phyloP scores from a whole-genome alignment of 495 filamentous ascomycete species.

The Talaromyces proteolyticus region DNA sequence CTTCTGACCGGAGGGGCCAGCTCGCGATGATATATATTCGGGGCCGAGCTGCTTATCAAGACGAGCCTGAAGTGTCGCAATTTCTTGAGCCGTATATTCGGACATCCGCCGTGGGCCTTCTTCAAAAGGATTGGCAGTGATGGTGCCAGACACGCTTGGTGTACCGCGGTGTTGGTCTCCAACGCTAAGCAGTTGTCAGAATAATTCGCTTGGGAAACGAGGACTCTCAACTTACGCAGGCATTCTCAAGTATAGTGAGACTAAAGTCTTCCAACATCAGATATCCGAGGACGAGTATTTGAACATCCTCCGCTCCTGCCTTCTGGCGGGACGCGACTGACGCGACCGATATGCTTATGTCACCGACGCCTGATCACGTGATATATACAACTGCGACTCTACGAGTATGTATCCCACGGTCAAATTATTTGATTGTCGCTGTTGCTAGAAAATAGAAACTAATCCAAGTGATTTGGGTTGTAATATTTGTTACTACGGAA shows the following conservation, averaged over 20 bases:
- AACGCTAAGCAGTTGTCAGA: slow-evolving; percentile 41
- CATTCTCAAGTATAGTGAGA: background rate
- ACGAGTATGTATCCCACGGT: slow-evolving; percentile 2
- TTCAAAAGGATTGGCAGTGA: slow-evolving; percentile 68
- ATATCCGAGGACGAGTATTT: background rate
- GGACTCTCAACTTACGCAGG: slow-evolving; percentile 10
- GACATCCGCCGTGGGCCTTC: slow-evolving; percentile 59
- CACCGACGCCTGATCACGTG: slow-evolving; percentile 35
- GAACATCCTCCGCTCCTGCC: background rate
- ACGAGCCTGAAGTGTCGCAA: slow-evolving; percentile 77
- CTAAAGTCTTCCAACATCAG: background rate
- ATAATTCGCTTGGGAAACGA: too few species aligned
- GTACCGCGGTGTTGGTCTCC: slow-evolving; percentile 67
- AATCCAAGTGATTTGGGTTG: too few species aligned
- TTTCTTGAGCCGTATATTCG: slow-evolving; percentile 83
- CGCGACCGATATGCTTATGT: slow-evolving; percentile 2
- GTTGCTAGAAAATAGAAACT: too few species aligned
- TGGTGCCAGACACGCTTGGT: slow-evolving; percentile 18
- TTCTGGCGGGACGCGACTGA: background rate
- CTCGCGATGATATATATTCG: slow-evolving; percentile 84
- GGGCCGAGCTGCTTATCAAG: slow-evolving; percentile 94
- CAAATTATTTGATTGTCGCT: too few species aligned
- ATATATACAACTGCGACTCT: too few species aligned
- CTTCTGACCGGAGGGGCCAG: slow-evolving; percentile 73
- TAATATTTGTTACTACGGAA: too few species aligned